Evolutionary conservation across 2,329 filamentous ascomycete species (phyloP).

Genomic region (Daldinia sp.): DNA sequence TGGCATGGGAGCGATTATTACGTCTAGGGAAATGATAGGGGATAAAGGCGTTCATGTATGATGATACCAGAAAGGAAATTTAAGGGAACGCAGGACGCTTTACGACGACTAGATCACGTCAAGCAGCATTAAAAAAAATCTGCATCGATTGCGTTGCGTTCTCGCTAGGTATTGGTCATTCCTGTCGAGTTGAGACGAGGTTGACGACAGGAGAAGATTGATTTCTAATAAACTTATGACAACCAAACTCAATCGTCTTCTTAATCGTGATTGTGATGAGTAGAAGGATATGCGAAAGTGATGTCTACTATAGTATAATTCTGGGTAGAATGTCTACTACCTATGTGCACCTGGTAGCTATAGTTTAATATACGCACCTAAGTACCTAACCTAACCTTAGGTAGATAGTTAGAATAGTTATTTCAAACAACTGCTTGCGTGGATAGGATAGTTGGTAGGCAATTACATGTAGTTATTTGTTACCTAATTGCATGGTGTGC

Average conservation of each 20-base stretch:
- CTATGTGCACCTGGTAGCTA: too few species aligned
- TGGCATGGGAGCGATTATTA: slow-evolving; percentile 47
- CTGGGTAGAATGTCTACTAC: too few species aligned
- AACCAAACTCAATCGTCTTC: background rate
- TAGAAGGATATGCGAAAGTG: background rate
- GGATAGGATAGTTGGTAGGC: too few species aligned
- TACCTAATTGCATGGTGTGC: too few species aligned
- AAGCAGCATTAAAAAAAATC: slow-evolving; percentile 7
- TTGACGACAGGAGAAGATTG: slow-evolving; percentile 5
- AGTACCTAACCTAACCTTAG: background rate
- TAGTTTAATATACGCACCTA: too few species aligned
- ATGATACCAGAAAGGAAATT: slow-evolving; percentile 44
- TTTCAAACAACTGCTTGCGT: too few species aligned
- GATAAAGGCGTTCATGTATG: slow-evolving; percentile 48
- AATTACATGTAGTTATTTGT: too few species aligned
- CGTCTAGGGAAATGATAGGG: slow-evolving; percentile 41
- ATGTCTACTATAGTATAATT: background rate
- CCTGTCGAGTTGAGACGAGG: slow-evolving; percentile 1
- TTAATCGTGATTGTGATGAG: background rate
- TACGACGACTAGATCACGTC: slow-evolving; percentile 29
- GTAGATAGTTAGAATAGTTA: background rate
- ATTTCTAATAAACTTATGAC: slow-evolving; percentile 4
- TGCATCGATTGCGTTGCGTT: slow-evolving; percentile 34
- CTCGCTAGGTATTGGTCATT: slow-evolving; percentile 11
- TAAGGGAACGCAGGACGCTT: slow-evolving; percentile 38